phyloP scores from a whole-genome alignment of 208 protist genomes.

The Acanthamoeba pearcei region DNA sequence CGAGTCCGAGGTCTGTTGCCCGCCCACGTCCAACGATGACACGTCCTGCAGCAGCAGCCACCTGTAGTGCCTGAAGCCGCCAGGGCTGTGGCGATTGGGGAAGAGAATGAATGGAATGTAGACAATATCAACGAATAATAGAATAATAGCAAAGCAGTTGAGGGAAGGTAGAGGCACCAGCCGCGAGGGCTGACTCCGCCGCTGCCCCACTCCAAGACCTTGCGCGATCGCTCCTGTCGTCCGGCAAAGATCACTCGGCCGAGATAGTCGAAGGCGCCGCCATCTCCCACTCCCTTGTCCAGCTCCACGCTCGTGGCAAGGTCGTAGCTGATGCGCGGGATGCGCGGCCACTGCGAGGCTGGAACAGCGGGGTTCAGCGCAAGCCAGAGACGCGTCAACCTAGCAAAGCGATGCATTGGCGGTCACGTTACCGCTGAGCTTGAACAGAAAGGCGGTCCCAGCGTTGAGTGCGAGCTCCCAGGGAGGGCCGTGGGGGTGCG shows the following conservation, averaged over 20 bases:
- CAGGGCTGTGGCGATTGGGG: not conserved
- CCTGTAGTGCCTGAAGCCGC: constrained; percentile 47
- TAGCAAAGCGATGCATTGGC: not conserved
- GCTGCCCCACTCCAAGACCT: not conserved
- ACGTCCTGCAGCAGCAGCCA: constrained; percentile 50
- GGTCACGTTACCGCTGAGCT: not conserved
- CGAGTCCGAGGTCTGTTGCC: not conserved
- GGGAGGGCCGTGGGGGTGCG: constrained; percentile 26
- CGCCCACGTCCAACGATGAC: not conserved
- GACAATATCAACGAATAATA: not conserved
- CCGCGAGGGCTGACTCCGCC: not conserved
- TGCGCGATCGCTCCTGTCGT: constrained; percentile 38
- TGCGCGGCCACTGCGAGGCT: not conserved
- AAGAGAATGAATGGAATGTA: not conserved
- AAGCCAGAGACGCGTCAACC: not conserved
- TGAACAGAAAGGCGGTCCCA: not conserved
- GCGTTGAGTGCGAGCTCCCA: constrained; percentile 51
- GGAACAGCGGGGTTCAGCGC: not conserved
- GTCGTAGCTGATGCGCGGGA: not conserved
- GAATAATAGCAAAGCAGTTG: not conserved
- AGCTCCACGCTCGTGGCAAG: not conserved
- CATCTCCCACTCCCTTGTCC: not conserved
- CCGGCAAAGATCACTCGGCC: constrained; percentile 61
- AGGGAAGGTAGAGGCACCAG: not conserved
- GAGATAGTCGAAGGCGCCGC: constrained; percentile 22